phyloP scores from a whole-genome alignment of 306 rosid species.

The Quercus mongolica region DNA sequence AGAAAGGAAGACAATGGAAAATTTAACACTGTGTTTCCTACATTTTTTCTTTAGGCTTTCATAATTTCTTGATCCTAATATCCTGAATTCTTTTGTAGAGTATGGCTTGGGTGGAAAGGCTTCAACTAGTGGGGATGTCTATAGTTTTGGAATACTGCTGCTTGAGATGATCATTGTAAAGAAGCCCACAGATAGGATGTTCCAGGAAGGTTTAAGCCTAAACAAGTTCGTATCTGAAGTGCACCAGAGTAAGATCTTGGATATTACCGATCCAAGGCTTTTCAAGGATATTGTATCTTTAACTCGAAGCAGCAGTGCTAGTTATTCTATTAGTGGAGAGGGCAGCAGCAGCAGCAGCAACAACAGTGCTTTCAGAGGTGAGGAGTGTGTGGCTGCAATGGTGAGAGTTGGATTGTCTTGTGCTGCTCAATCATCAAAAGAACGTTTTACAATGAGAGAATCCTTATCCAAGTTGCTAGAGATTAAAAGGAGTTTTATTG shows the following conservation, averaged over 20 bases:
- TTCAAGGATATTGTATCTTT: conserved; percentile 7
- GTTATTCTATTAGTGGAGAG: background rate
- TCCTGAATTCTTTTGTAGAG: conserved; percentile 27
- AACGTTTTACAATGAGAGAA: conserved; percentile 31
- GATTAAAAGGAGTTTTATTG: background rate
- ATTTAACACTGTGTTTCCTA: background rate
- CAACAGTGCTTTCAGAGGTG: conserved; percentile 1
- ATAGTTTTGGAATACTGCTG: conserved; percentile 38
- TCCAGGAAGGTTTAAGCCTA: conserved; percentile 37
- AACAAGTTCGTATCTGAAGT: conserved; percentile 12
- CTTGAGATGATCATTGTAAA: conserved; percentile 34
- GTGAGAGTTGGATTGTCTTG: conserved; percentile 32
- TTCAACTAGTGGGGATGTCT: conserved; percentile 40
- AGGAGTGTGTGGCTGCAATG: conserved; percentile 12
- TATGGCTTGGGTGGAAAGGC: conserved; percentile 37
- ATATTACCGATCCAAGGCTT: conserved; percentile 23
- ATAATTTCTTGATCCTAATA: background rate
- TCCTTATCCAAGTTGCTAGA: conserved; percentile 20
- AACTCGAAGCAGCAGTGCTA: background rate
- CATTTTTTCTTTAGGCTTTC: background rate
- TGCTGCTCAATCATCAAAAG: conserved; percentile 24
- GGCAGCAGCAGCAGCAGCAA: background rate
- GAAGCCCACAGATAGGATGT: conserved; percentile 42
- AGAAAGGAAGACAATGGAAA: background rate
- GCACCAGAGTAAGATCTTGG: conserved; percentile 17